Evolutionary conservation across 257 asterid genomes (phyloP).

Genomic region (Salvia rosmarinus): DNA sequence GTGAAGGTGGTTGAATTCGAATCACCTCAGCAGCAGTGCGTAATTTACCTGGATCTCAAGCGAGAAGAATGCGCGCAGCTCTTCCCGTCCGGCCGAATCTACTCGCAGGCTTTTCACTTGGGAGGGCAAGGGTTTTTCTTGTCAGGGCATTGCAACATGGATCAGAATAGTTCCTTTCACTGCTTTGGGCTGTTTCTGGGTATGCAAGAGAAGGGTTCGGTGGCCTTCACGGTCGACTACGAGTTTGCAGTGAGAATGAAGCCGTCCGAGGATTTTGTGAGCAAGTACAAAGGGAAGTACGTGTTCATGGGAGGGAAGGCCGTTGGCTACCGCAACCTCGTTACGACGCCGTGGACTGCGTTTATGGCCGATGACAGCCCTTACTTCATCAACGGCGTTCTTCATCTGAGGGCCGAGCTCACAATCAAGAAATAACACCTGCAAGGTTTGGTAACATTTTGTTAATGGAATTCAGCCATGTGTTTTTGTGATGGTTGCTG

Average conservation of each 20-base stretch:
- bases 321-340: slow-evolving; percentile 72
- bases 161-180: slow-evolving; percentile 58
- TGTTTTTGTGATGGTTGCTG: slow-evolving; percentile 12
- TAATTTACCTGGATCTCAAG: slow-evolving; percentile 77
- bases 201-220: slow-evolving; percentile 76
- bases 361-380: slow-evolving; percentile 66
- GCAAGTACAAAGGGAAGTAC: slow-evolving; percentile 68
- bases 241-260: slow-evolving; percentile 69
- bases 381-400: slow-evolving; percentile 68
- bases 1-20: slow-evolving; percentile 77
- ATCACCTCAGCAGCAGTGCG: slow-evolving; percentile 69
- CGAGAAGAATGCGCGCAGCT: slow-evolving; percentile 71
- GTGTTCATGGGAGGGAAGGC: slow-evolving; percentile 74
- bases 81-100: slow-evolving; percentile 66
- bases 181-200: slow-evolving; percentile 87
- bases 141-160: slow-evolving; percentile 88
- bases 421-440: slow-evolving; percentile 47
- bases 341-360: slow-evolving; percentile 62
- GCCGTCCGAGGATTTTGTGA: slow-evolving; percentile 57
- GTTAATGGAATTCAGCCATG: not conserved
- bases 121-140: slow-evolving; percentile 88
- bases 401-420: slow-evolving; percentile 80
- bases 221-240: slow-evolving; percentile 62
- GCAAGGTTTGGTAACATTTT: not conserved
- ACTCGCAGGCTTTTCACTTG: slow-evolving; percentile 83